Evolutionary conservation across 2,329 filamentous ascomycete species (phyloP).

Genomic region (Fusarium nurragi): DNA sequence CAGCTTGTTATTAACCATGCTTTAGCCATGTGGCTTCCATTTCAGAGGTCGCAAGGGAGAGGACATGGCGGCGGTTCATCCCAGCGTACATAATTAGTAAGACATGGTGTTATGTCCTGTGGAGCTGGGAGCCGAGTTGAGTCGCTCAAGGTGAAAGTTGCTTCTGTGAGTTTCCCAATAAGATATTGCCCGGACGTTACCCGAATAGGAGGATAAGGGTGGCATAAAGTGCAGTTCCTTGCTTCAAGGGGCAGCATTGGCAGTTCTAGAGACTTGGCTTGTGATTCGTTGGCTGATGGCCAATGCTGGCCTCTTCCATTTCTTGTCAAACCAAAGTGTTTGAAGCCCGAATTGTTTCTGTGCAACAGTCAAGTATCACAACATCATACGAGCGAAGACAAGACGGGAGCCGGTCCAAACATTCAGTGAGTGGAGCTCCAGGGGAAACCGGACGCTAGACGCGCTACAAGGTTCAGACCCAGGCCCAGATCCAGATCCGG

Average conservation of each 20-base stretch:
- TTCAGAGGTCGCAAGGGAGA: too few relatives aligned
- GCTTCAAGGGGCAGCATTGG: constrained; percentile 10
- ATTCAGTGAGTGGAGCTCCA: constrained; percentile 5
- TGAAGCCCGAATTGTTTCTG: constrained; percentile 1
- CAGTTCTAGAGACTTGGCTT: not conserved
- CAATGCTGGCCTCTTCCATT: not conserved
- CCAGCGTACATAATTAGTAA: too few relatives aligned
- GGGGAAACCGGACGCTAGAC: not conserved
- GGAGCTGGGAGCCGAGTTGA: not conserved
- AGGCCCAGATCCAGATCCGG: constrained; percentile 13
- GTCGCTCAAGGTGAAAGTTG: constrained; percentile 13
- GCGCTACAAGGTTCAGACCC: constrained; percentile 13
- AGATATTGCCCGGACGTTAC: constrained; percentile 4
- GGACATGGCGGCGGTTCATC: too few relatives aligned
- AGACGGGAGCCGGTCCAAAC: constrained; percentile 14
- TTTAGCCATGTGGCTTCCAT: too few relatives aligned
- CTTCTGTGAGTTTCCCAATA: constrained; percentile 20
- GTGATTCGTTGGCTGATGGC: not conserved
- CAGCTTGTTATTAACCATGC: too few relatives aligned
- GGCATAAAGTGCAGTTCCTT: constrained; percentile 24
- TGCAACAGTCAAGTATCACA: constrained; percentile 14
- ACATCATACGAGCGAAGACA: not conserved
- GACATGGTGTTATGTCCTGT: not conserved
- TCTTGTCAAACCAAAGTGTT: constrained; percentile 7
- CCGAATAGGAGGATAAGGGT: constrained; percentile 19